Percentiles rank a stretch among this genome's conserved stretches.
phyloP scores from a whole-genome alignment of 768 basidiomycete genomes.

The Xerocomellus intermedius region DNA sequence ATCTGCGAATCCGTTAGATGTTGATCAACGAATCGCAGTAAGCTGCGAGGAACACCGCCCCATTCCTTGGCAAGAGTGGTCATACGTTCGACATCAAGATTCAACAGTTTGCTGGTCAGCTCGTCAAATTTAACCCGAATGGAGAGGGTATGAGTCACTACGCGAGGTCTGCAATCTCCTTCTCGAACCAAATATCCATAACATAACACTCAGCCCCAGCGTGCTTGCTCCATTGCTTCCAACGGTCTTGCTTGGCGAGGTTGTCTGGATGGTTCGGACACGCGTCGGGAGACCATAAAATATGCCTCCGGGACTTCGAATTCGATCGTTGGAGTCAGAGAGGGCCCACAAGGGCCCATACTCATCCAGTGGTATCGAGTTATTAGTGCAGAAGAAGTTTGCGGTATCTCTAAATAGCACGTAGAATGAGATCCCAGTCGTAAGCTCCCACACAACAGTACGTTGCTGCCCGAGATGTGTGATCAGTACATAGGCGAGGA shows the following conservation, averaged over 20 bases:
- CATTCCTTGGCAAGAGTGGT: neutral
- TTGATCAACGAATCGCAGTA: neutral
- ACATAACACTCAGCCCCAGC: neutral
- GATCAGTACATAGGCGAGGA: neutral
- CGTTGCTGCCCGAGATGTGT: neutral
- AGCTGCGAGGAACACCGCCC: neutral
- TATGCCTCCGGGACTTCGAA: neutral
- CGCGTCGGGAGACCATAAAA: neutral
- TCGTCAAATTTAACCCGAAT: neutral
- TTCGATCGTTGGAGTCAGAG: neutral
- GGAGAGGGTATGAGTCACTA: neutral
- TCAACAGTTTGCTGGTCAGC: neutral
- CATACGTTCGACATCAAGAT: neutral
- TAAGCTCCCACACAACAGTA: neutral
- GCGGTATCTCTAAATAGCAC: neutral
- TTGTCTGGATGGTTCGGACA: neutral
- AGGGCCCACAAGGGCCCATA: neutral
- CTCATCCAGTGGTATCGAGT: neutral
- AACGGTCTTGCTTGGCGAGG: neutral
- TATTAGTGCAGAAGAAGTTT: neutral
- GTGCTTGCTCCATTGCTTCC: neutral
- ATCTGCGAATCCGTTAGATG: neutral
- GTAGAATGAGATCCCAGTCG: neutral
- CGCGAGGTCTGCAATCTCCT: neutral
- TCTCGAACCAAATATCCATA: slow-evolving; percentile 1